A percentile compares a stretch with the other conserved stretches of the same genome.
Evolutionary conservation across 441 rosid genomes (phyloP).

Genomic region (Macaranga tanarius): DNA sequence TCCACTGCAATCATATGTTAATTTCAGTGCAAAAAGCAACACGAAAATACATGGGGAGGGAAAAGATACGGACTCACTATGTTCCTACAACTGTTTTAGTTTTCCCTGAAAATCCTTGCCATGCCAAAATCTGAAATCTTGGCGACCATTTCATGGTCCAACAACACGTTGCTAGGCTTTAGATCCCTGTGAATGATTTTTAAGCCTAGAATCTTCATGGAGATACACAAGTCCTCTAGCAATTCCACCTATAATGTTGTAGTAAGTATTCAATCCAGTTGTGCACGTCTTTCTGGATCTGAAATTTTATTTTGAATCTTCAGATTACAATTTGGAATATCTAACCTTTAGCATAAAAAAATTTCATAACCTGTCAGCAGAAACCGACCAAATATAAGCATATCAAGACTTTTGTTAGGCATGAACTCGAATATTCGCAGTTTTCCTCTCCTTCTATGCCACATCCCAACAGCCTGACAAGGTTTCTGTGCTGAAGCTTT

Average conservation of each 20-base stretch:
- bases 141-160: constrained; percentile 40
- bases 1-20: constrained; percentile 27
- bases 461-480: constrained; percentile 36
- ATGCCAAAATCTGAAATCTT: constrained; percentile 50
- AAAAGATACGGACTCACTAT: constrained; percentile 25
- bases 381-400: constrained; percentile 27
- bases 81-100: constrained; percentile 45
- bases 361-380: not conserved
- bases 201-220: constrained; percentile 43
- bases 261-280: constrained; percentile 33
- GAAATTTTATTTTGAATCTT: too few relatives aligned
- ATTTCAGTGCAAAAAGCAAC: too few relatives aligned
- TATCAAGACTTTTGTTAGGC: constrained; percentile 39
- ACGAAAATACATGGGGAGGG: too few relatives aligned
- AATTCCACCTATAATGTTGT: constrained; percentile 36
- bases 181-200: constrained; percentile 44
- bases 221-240: constrained; percentile 45
- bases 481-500: constrained; percentile 35
- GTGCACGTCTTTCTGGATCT: constrained; percentile 31
- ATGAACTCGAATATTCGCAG: constrained; percentile 36
- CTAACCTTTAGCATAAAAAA: too few relatives aligned
- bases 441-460: constrained; percentile 32
- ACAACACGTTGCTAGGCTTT: constrained; percentile 39
- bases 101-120: constrained; percentile 37
- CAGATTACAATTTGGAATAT: too few relatives aligned